Base-by-base conservation (phyloP, 78 protist genomes). In the Dictyostelium brefeldianum region DNA sequence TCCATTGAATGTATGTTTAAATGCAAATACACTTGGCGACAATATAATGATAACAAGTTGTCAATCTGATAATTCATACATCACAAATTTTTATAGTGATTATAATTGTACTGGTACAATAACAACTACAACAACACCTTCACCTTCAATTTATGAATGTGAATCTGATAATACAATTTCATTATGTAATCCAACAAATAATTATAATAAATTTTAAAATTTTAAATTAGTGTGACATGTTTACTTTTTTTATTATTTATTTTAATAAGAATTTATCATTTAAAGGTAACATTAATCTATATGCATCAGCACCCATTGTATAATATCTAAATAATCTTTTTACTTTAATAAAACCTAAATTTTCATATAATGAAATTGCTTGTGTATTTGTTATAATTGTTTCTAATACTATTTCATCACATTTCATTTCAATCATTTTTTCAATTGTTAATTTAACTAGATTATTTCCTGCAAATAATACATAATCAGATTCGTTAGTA, bases 391-490 rank as follows among this genome's bases (percentile, higher is more conserved):
- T 95, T 15, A 89, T 74, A 41, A 97, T 97, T 0, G 98, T 80
- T 62, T 97, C 99, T 15, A 97, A 97, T 11, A 97, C 98, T 3
- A 96, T 94, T 90, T 97, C 89, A 41, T 83, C 82, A 89, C 96
- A 47, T 29, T 77, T 78, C 65, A 81, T 29, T 27, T 90, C 75
- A 25, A 77, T 90, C 95, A 90, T 79, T 59, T 82, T 90, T 53
- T 73, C 83, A 18, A 90, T 69, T 48, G 95, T 75, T 41, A 62
- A 48, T 79, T 79, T 75, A 27, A 90, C 62, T 31, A 90, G 64
- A 10, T 18, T 56, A 48, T 82, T 75, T 27, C 95, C 95, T 85
- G 48, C 79, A 17, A n/a, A n/a, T n/a, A n/a, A n/a, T n/a, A n/a
- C n/a, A n/a, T n/a, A n/a, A n/a, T n/a, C n/a, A n/a, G n/a, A n/a